Evolutionary conservation across 495 filamentous ascomycete species (phyloP).

Genomic region (Margaritispora aquatica): DNA sequence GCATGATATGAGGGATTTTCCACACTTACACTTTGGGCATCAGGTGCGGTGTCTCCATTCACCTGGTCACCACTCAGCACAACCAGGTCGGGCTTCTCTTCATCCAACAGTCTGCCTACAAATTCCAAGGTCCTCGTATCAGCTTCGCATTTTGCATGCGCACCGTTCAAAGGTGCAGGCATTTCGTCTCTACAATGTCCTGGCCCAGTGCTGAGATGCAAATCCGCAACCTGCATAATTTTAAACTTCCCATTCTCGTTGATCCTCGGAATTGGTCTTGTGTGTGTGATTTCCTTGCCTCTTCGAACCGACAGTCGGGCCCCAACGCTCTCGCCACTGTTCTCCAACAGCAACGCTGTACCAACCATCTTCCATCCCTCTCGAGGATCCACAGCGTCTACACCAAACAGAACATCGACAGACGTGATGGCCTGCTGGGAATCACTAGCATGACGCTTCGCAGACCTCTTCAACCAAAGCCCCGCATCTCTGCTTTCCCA

Average conservation of each 20-base stretch:
- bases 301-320: conserved; percentile 70
- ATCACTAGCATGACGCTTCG: conserved; percentile 71
- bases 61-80: conserved; percentile 91
- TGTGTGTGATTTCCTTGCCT: conserved; percentile 50
- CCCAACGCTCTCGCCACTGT: conserved; percentile 51
- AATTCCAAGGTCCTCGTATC: conserved; percentile 91
- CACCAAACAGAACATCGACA: conserved; percentile 87
- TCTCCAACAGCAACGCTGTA: conserved; percentile 61
- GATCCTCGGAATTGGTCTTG: conserved; percentile 67
- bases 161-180: conserved; percentile 55
- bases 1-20: conserved; percentile 9
- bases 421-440: conserved; percentile 72
- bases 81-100: conserved; percentile 88
- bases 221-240: conserved; percentile 88
- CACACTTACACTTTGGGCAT: conserved; percentile 66
- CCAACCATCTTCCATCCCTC: conserved; percentile 72
- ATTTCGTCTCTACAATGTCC: conserved; percentile 79
- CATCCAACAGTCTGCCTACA: conserved; percentile 70
- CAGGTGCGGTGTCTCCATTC: conserved; percentile 86
- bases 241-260: conserved; percentile 91
- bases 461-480: conserved; percentile 80
- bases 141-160: conserved; percentile 71
- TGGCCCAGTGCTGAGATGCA: conserved; percentile 85
- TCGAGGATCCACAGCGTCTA: conserved; percentile 87
- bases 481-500: conserved; percentile 82